Evolutionary conservation across 2,329 filamentous ascomycete species (phyloP), one percentile per base, ranked within the genome.

Genomic region (Colletotrichum tamarilloi): DNA sequence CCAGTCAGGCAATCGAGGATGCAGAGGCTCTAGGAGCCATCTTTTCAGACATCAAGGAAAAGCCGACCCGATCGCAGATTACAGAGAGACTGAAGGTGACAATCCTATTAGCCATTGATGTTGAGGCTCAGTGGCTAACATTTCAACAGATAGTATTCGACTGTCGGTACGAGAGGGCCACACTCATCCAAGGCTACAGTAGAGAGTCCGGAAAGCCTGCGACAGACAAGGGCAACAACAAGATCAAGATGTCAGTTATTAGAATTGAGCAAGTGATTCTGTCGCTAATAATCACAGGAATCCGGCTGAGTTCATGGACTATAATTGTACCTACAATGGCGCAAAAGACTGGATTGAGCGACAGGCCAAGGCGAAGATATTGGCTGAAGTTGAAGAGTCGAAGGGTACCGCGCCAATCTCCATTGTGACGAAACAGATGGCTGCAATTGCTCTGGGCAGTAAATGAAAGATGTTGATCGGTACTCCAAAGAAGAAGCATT

Each of bases 251-350:
- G 68, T 62, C 5, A 35, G 63, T 35, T 7, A 3, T 46, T 1
- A 16, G 12, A 1, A 12, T 12, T 5, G 5, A 35, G 38, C 38
- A 16, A 0, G 77, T 28, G 78, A 76, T 0, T 78, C 76, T 28
- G 6, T 14, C 28, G 24, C 59, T 49, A 5, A 62, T 53, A 9
- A 24, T 9, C 6, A 1, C 9, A 79, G 83, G 77, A 80, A 80
- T 5, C 81, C 82, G 1, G 81, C 77, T n/a, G 79, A 84, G 72
- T 85, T 84, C 56, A 81, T 84, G 82, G 80, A 84, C 32, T 85
- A 84, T 57, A 84, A 84, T 60, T 84, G 81, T 66, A 73, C 73
- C 12, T 84, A 84, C 72, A 72, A 76, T 42, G 83, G 82, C 0
- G 82, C 81, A 1, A 74, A 71, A 22, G 79, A 83, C 9, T 85